Conservation (phyloP, 768 basidiomycete genomes). For the Naganishia randhawae region DNA sequence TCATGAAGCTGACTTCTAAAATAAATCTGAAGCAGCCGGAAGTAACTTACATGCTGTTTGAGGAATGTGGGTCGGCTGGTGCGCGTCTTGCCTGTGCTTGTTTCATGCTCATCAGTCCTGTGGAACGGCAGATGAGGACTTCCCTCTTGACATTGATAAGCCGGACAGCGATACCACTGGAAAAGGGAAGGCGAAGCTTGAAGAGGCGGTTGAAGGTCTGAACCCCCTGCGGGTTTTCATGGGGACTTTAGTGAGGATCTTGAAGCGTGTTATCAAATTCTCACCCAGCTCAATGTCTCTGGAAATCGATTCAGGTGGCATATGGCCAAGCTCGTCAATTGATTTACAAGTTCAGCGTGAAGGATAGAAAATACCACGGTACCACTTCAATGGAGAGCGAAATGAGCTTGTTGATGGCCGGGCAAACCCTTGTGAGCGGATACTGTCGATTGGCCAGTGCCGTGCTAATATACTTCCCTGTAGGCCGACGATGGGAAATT, state of each 20-base stretch:
- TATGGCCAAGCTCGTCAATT: conserved; percentile 54
- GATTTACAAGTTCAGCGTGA: conserved; percentile 60
- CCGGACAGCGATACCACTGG: background rate
- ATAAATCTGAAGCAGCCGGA: conserved; percentile 79
- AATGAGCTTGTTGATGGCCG: conserved; percentile 91
- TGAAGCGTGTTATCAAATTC: too few species aligned
- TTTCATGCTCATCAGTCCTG: background rate
- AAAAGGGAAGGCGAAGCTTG: conserved; percentile 1
- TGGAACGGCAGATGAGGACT: conserved; percentile 20
- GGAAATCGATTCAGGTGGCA: too few species aligned
- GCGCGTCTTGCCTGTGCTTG: too few species aligned
- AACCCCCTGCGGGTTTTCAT: conserved; percentile 39
- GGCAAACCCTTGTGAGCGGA: conserved; percentile 74
- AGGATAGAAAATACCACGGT: conserved; percentile 83
- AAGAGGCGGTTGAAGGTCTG: background rate
- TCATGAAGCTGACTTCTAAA: conserved; percentile 75
- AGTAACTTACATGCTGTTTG: conserved; percentile 68
- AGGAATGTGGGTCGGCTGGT: conserved; percentile 68
- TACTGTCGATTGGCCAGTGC: background rate
- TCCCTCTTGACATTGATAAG: background rate
- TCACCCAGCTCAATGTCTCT: background rate
- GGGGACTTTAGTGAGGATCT: conserved; percentile 40
- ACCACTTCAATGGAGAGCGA: conserved; percentile 99
- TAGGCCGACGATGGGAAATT: conserved; percentile 84
- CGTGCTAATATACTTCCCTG: conserved; percentile 2